Conservation (phyloP, 129 eudicot species). For the Pittosporum tobira region DNA sequence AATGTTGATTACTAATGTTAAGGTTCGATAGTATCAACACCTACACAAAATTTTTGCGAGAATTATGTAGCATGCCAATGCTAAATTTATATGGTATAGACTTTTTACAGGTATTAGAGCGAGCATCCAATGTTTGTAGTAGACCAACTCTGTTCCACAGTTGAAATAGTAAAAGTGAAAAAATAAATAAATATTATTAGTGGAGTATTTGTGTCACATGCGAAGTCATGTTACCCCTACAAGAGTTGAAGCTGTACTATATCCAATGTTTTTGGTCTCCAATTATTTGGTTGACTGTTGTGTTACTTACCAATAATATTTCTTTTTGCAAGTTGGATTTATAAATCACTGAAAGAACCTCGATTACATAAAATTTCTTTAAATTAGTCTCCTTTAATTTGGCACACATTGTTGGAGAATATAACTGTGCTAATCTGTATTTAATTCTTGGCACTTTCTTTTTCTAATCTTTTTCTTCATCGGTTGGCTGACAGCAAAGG, state of each 20-base stretch:
- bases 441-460: not conserved
- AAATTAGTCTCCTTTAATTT: not conserved
- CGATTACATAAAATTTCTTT: not conserved
- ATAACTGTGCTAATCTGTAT: too few species aligned
- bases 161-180: not conserved
- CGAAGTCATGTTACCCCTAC: not conserved
- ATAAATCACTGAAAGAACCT: conserved; percentile 1
- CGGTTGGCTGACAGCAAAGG: conserved; percentile 23
- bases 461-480: not conserved
- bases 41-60: too few species aligned
- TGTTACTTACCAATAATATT: conserved; percentile 2
- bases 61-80: too few species aligned
- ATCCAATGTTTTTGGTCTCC: conserved; percentile 8
- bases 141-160: not conserved
- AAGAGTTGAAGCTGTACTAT: not conserved
- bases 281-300: conserved; percentile 5
- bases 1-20: too few species aligned
- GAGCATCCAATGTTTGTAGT: too few species aligned
- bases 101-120: too few species aligned
- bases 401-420: not conserved
- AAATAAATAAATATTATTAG: not conserved
- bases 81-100: too few species aligned
- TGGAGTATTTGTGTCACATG: not conserved
- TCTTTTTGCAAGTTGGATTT: conserved; percentile 1
- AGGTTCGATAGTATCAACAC: too few species aligned